Evolutionary conservation across 2,329 filamentous ascomycete species (phyloP), one percentile per base, ranked within the genome.

Genomic region (Ascochyta pisi): DNA sequence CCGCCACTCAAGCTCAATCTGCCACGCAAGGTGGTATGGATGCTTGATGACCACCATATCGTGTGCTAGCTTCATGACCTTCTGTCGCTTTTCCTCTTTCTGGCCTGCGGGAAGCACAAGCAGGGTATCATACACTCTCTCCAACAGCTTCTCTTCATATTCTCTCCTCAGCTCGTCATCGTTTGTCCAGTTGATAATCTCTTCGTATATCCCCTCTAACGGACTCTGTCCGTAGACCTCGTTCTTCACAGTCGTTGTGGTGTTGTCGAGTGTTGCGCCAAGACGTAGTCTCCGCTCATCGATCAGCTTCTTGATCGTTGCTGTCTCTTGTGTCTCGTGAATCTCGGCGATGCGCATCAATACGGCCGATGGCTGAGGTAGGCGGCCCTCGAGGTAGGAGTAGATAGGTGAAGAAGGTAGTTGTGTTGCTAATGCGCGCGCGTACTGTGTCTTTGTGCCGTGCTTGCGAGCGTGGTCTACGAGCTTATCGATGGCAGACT

Each of bases 21-120:
- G 89, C 96, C 96, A 99, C 0, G 95, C 95, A 15, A 96, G 82
- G 61, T 89, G 86, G 76, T 89, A 96, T 0, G 92, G 91, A 66
- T 98, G 92, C 66, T 94, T 93, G 73, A 99, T 95, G 57, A 96
- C 90, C 58, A 99, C 94, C 90, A 99, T 96, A 58, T 94, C 95
- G 60, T 88, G 86, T 0, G 94, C 92, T 48, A 95, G 80, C 57
- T 89, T 88, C 67, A 89, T 77, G 0, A 96, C 89, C 61, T 89
- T 87, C 33, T 86, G 80, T 24, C 90, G 84, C 73, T 96, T 92
- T 16, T 81, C 76, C 1, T 78, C 71, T 76, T 98, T 98, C 54
- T 87, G 79, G 3, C 88, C 86, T 1, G 82, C 58, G 3, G 88
- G 85, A 15, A 91, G 81, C 26, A 90, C 87, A 8, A 89, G 75